Percentiles rank a stretch among this genome's conserved stretches.
Evolutionary conservation across 192 early-diverging fungal genomes (phyloP).

Genomic region (Pilaira anomala): DNA sequence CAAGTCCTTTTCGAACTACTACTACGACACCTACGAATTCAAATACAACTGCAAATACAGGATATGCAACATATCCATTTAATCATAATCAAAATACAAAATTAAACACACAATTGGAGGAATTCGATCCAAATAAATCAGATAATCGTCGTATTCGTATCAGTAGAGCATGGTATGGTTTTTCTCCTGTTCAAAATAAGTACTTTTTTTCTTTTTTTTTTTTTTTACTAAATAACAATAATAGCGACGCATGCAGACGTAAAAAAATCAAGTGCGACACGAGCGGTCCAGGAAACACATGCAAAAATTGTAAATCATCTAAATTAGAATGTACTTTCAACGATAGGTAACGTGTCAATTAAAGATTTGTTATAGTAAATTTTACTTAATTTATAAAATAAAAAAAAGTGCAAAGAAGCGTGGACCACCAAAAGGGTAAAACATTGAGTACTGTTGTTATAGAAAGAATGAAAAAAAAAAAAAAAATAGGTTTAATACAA

Average conservation of each 20-base stretch:
- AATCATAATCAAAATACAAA: no score
- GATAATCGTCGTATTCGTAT: constrained; percentile 26
- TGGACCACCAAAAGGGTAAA: constrained; percentile 38
- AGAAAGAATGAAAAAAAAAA: background rate
- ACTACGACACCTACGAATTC: no score
- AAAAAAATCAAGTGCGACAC: constrained; percentile 38
- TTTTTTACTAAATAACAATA: no score
- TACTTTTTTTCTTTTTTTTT: no score
- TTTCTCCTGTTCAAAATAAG: no score
- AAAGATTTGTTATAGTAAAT: constrained; percentile 20
- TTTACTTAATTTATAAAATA: constrained; percentile 6
- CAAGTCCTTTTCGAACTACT: constrained; percentile 11
- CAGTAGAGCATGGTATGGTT: constrained; percentile 38
- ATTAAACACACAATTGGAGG: background rate
- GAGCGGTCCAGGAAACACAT: constrained; percentile 16
- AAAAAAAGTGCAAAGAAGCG: constrained; percentile 32
- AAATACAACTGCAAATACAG: no score
- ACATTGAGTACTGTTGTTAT: no score
- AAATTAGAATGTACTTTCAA: constrained; percentile 30
- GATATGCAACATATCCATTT: constrained; percentile 11
- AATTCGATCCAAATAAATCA: background rate
- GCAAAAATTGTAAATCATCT: constrained; percentile 25
- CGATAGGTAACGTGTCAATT: constrained; percentile 26
- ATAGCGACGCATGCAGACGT: constrained; percentile 31
- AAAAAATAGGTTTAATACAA: background rate